Evolutionary conservation across 495 filamentous ascomycete species (phyloP).

Genomic region (Lepidopterella palustris): DNA sequence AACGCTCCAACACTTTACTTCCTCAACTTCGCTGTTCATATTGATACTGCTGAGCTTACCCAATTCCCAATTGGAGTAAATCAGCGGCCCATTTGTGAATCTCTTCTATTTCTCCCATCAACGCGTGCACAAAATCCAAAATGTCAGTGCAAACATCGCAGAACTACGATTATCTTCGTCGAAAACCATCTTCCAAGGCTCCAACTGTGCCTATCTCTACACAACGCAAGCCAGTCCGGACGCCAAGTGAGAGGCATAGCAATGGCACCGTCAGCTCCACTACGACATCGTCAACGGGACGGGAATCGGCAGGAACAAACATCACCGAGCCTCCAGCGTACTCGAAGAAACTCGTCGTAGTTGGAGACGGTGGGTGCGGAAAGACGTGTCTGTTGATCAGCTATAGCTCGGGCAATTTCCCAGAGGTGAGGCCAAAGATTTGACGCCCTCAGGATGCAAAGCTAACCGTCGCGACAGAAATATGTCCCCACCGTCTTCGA

Average conservation of each 20-base stretch:
- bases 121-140: background rate
- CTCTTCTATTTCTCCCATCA: background rate
- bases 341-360: slow-evolving; percentile 98
- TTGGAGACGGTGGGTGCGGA: slow-evolving; percentile 95
- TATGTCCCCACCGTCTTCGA: slow-evolving; percentile 99
- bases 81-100: background rate
- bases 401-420: slow-evolving; percentile 96
- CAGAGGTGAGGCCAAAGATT: slow-evolving; percentile 61
- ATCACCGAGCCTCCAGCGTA: slow-evolving; percentile 84
- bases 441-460: background rate
- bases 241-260: slow-evolving; percentile 58
- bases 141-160: slow-evolving; percentile 23
- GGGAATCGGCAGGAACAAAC: slow-evolving; percentile 72
- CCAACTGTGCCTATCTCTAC: slow-evolving; percentile 2
- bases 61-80: background rate
- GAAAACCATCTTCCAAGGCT: slow-evolving; percentile 34
- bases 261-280: slow-evolving; percentile 80
- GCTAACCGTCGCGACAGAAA: slow-evolving; percentile 59
- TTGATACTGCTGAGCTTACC: slow-evolving; percentile 14
- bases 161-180: slow-evolving; percentile 40
- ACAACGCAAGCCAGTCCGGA: slow-evolving; percentile 43
- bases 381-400: slow-evolving; percentile 98
- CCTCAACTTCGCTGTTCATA: slow-evolving; percentile 12
- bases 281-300: slow-evolving; percentile 57
- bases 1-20: background rate